A percentile compares a stretch with the other conserved stretches of the same genome.
Evolutionary conservation across 164 flowering plant genomes (phyloP).

Genomic region (Magnolia changhungtana): DNA sequence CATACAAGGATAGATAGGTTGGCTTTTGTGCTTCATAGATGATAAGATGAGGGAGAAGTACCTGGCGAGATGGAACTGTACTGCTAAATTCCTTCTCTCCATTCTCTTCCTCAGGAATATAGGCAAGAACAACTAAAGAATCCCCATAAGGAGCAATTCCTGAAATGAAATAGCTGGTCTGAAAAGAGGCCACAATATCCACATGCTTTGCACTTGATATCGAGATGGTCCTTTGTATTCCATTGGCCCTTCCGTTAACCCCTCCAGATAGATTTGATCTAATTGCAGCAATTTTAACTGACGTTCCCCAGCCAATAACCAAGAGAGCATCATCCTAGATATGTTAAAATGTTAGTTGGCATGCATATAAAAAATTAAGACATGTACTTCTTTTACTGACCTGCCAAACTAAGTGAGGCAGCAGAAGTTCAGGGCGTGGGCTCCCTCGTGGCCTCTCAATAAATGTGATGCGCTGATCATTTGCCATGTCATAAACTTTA

Average conservation of each 20-base stretch:
- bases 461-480: slow-evolving; percentile 88
- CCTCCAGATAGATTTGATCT: slow-evolving; percentile 38
- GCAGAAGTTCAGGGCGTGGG: slow-evolving; percentile 85
- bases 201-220: slow-evolving; percentile 66
- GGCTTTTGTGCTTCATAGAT: neutral
- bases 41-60: slow-evolving; percentile 16
- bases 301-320: slow-evolving; percentile 99
- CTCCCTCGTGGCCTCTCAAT: slow-evolving; percentile 94
- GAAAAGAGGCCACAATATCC: slow-evolving; percentile 97
- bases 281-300: slow-evolving; percentile 83
- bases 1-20: neutral
- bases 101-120: slow-evolving; percentile 84
- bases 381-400: slow-evolving; percentile 33
- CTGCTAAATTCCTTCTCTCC: slow-evolving; percentile 77
- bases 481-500: slow-evolving; percentile 88
- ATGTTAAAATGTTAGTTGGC: slow-evolving; percentile 4
- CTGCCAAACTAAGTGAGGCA: slow-evolving; percentile 99
- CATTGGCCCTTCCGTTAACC: slow-evolving; percentile 55
- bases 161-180: slow-evolving; percentile 90
- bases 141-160: slow-evolving; percentile 99
- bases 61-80: slow-evolving; percentile 77
- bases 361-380: slow-evolving; percentile 3
- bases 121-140: slow-evolving; percentile 89
- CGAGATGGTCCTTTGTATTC: slow-evolving; percentile 44
- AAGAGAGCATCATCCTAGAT: slow-evolving; percentile 79